phyloP scores from a whole-genome alignment of 495 filamentous ascomycete genomes.

The Massariosphaeria phaeospora region DNA sequence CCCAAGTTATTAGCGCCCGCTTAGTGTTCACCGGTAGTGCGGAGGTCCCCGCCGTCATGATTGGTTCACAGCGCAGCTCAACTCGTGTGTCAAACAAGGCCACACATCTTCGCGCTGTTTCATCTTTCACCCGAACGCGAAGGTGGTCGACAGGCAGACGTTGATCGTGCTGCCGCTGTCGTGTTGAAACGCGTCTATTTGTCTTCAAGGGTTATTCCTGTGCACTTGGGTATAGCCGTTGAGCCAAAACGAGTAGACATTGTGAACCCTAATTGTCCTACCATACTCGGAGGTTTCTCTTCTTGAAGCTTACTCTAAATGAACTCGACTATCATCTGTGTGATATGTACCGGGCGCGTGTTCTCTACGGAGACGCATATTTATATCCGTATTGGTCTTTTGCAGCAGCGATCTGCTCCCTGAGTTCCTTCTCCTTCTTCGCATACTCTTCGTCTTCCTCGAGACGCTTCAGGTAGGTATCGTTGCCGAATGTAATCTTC shows the following conservation, averaged over 20 bases:
- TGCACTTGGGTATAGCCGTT: neutral
- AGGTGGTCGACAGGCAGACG: conserved; percentile 7
- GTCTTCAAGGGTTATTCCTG: neutral
- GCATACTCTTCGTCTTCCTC: conserved; percentile 37
- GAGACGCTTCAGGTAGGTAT: conserved; percentile 27
- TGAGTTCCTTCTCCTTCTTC: conserved; percentile 32
- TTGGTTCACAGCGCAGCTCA: conserved; percentile 14
- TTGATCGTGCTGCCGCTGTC: conserved; percentile 10
- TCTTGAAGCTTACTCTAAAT: too few species aligned
- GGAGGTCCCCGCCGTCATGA: conserved; percentile 1
- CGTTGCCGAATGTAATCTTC: conserved; percentile 27
- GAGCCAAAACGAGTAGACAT: too few species aligned
- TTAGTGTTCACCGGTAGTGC: neutral
- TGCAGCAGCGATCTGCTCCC: conserved; percentile 29
- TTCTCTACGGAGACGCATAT: conserved; percentile 31
- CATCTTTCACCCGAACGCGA: conserved; percentile 9
- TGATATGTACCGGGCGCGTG: neutral
- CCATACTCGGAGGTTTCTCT: too few species aligned
- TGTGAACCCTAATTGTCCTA: too few species aligned
- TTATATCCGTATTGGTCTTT: conserved; percentile 40
- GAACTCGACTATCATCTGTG: too few species aligned
- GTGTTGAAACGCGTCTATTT: neutral
- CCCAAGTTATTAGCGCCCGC: conserved; percentile 13
- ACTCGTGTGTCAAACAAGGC: conserved; percentile 12
- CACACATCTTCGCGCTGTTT: conserved; percentile 26